Evolutionary conservation across 371 early-diverging fungal genomes (phyloP), one percentile per base, ranked within the genome.

Genomic region (Mucor circinelloides): DNA sequence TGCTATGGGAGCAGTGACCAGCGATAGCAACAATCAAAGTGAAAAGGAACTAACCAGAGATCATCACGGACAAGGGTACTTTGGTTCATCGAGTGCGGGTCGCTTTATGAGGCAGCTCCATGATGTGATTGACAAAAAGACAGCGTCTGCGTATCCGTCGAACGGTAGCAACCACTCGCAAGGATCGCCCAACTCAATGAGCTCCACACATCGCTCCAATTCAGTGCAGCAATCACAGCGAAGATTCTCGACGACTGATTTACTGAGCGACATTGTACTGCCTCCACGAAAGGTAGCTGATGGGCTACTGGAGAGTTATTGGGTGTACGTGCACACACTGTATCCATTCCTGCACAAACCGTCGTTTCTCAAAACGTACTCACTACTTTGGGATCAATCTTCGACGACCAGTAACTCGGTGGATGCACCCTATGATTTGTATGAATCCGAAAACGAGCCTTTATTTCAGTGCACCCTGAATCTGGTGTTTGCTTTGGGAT

Each of bases 281-380:
- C 73, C 73, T 1, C 73, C 73, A 13, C 65, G 73, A 12, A 72
- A 72, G 40, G 73, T 69, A 9, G 73, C 73, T 34, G 73, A 72
- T 40, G 64, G 65, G 3, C 34, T 73, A 7, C 28, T 67, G 5
- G 32, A 50, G 34, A 73, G 70, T 21, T 73, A 73, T 23, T 73
- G 73, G 73, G 66, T 63, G 4, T 65, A 60, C 44, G 73, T 72
- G 15, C 70, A 73, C 62, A 66, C 70, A 15, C 31, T 73, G n/a
- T 73, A 73, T 58, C 73, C 73, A 19, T 73, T 73, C 34, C 48
- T 73, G 10, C 73, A 73, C 38, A 69, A 70, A 27, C 70, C 70
- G 8, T 61, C 63, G 5, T 73, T 73, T 55, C 70, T 73, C 67
- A 50, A 42, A 38, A 73, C 70, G 2, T 73, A 73, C 55, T 56